Percentiles rank a stretch among this genome's conserved stretches.
Conservation (phyloP, 1,139 yeast species). For the Blastobotrys buckinghamii region DNA sequence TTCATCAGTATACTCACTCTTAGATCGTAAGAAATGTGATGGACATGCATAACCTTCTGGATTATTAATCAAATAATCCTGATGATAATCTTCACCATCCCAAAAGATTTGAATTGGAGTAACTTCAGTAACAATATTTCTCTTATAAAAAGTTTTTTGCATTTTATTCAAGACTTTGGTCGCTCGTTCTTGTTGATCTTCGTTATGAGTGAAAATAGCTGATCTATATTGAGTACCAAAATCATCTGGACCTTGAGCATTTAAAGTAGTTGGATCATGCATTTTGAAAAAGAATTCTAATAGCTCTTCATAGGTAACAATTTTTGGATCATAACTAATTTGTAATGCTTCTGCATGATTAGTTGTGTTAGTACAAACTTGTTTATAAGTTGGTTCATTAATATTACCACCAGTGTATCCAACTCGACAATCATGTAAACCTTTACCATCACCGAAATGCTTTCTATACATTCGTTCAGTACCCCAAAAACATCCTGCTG, state of each 20-base stretch:
- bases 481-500: slow-evolving; percentile 83
- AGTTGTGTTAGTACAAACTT: slow-evolving; percentile 72
- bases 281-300: slow-evolving; percentile 82
- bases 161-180: slow-evolving; percentile 36
- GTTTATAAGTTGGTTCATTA: slow-evolving; percentile 59
- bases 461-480: slow-evolving; percentile 78
- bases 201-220: slow-evolving; percentile 58
- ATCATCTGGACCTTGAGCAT: slow-evolving; percentile 72
- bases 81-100: slow-evolving; percentile 95
- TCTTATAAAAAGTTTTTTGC: slow-evolving; percentile 54
- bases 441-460: slow-evolving; percentile 50
- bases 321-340: slow-evolving; percentile 68
- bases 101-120: slow-evolving; percentile 66
- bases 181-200: slow-evolving; percentile 44
- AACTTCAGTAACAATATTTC: slow-evolving; percentile 57
- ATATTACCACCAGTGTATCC: slow-evolving; percentile 82
- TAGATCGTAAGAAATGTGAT: slow-evolving; percentile 63
- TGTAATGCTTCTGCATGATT: slow-evolving; percentile 67
- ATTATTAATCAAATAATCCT: slow-evolving; percentile 67
- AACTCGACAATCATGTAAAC: slow-evolving; percentile 69
- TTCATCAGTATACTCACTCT: slow-evolving; percentile 20
- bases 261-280: slow-evolving; percentile 66
- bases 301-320: slow-evolving; percentile 53
- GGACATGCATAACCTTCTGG: slow-evolving; percentile 89
- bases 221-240: slow-evolving; percentile 79